Percentiles rank a stretch among this genome's conserved stretches.
phyloP scores from a whole-genome alignment of 2,329 filamentous ascomycete genomes.

The Xylariales sp. region DNA sequence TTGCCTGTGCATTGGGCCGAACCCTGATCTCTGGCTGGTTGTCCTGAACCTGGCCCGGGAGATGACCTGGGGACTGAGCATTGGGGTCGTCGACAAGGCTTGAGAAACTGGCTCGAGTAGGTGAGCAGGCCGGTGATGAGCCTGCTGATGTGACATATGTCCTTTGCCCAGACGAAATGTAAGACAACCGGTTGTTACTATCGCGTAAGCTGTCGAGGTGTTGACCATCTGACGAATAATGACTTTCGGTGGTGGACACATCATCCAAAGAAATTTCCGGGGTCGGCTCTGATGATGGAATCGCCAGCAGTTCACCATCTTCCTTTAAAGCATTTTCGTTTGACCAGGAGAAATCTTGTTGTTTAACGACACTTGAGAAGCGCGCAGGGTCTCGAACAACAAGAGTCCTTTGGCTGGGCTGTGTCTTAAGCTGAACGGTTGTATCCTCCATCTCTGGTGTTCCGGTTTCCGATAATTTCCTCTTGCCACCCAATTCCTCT shows the following conservation, averaged over 20 bases:
- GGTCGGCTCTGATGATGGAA: slow-evolving; percentile 21
- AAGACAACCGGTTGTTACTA: slow-evolving; percentile 48
- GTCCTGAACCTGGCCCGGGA: too few relatives aligned
- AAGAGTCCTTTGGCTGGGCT: slow-evolving; percentile 41
- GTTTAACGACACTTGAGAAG: slow-evolving; percentile 36
- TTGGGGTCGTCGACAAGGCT: slow-evolving; percentile 30
- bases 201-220: slow-evolving; percentile 55
- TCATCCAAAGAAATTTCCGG: slow-evolving; percentile 46
- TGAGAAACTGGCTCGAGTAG: slow-evolving; percentile 47
- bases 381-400: slow-evolving; percentile 44
- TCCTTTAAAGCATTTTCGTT: slow-evolving; percentile 20
- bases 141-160: slow-evolving; percentile 55
- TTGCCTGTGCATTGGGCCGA: slow-evolving; percentile 49
- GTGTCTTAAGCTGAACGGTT: slow-evolving; percentile 28
- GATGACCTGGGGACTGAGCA: slow-evolving; percentile 14
- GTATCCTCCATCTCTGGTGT: slow-evolving; percentile 40
- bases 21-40: slow-evolving; percentile 33
- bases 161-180: slow-evolving; percentile 55
- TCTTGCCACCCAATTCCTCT: slow-evolving; percentile 63
- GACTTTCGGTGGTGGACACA: slow-evolving; percentile 52
- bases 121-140: slow-evolving; percentile 55
- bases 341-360: slow-evolving; percentile 32
- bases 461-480: slow-evolving; percentile 56
- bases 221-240: slow-evolving; percentile 53
- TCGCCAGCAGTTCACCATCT: slow-evolving; percentile 23